Base-by-base conservation (phyloP, 495 filamentous ascomycete genomes). In the Podospora tetraspora region DNA sequence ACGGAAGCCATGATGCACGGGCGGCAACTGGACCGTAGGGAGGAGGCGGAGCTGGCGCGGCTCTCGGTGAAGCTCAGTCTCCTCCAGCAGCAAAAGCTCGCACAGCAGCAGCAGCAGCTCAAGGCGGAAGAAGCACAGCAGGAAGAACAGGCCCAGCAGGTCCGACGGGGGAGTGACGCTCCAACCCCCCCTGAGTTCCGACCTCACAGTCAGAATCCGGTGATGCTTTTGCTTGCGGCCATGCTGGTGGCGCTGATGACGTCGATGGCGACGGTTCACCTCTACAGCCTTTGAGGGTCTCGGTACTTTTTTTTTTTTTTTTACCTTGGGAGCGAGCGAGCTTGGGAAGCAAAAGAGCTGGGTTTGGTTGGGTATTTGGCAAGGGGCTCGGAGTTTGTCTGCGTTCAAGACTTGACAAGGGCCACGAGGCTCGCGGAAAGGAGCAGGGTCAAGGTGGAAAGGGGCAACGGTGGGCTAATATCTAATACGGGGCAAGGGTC, bases 1-100 rank as follows among this genome's bases (percentile, higher is more conserved):
- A 67, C 21, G 5, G 70, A 74, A 5, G 72, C 72, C 0, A 29
- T 67, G 19, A 69, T 29, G 32, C 58, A 65, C 11, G 67, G 61
- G 19, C 69, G 69, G 12, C 37, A 37, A n/a, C 58, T 69, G 23
- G 57, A 61, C 12, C 68, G 63, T n/a, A 66, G 37, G n/a, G 59
- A 62, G 34, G 63, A 69, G 59, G 59, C 61, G 23, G 68, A 69
- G 58, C 24, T 69, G 37, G 63, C 43, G 19, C 32, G 60, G 21
- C 66, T 68, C 5, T 24, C 29, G 8, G 12, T 21, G 3, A 66
- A 19, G 8, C 58, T 66, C 21, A 43, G 19, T 27, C 24, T 19
- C 27, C 25, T 66, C 1, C 65, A 66, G 43, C 57, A 61, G 24
- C 57, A 61, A 22, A 66, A 66, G 58, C 60, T 59, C 29, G 57